A percentile compares a stretch with the other conserved stretches of the same genome.
Conservation (phyloP, 768 basidiomycete genomes). For the Russula vinacea region DNA sequence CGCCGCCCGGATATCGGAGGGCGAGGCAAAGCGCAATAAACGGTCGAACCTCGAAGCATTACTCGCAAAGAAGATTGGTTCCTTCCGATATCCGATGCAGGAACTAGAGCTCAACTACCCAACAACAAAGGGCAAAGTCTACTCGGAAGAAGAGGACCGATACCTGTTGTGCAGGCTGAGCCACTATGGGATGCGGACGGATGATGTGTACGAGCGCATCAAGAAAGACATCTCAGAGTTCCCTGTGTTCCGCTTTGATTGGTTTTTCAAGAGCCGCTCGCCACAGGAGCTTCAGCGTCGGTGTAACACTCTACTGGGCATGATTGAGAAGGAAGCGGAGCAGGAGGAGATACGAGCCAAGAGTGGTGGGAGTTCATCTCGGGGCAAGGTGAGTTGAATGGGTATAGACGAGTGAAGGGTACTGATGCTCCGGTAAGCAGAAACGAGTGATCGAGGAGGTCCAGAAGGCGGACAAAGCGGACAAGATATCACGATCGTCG, state of each 20-base stretch:
- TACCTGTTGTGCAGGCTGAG: slow-evolving; percentile 88
- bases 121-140: slow-evolving; percentile 94
- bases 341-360: slow-evolving; percentile 67
- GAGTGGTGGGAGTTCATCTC: slow-evolving; percentile 41
- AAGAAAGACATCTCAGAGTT: slow-evolving; percentile 96
- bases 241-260: slow-evolving; percentile 95
- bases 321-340: slow-evolving; percentile 90
- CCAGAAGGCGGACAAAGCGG: slow-evolving; percentile 44
- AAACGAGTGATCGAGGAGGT: slow-evolving; percentile 74
- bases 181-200: slow-evolving; percentile 84
- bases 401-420: not conserved
- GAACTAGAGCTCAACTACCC: slow-evolving; percentile 95
- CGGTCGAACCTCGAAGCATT: slow-evolving; percentile 76
- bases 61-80: slow-evolving; percentile 76
- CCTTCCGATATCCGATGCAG: slow-evolving; percentile 90
- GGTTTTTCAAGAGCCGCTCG: slow-evolving; percentile 95
- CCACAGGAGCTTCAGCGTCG: slow-evolving; percentile 84
- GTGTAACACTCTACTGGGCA: slow-evolving; percentile 80
- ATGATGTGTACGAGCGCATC: slow-evolving; percentile 91
- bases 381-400: slow-evolving; percentile 56
- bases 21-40: slow-evolving; percentile 86
- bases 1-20: slow-evolving; percentile 79
- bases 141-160: slow-evolving; percentile 94
- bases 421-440: slow-evolving; percentile 37
- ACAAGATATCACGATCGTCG: slow-evolving; percentile 52